phyloP scores from a whole-genome alignment of 257 asterid genomes.

The Solanum sejunctum region DNA sequence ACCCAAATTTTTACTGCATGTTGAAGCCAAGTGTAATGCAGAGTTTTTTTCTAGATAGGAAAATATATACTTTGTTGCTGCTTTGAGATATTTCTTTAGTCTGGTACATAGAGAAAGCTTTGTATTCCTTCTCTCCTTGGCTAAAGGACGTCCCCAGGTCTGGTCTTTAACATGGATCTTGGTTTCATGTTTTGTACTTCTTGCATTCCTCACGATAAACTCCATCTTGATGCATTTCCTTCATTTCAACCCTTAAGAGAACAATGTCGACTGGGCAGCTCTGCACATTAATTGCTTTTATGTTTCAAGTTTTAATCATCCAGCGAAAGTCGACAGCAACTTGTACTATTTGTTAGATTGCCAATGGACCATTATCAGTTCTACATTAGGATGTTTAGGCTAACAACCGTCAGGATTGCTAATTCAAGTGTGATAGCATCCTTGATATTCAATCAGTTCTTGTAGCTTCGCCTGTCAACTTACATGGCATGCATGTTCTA shows the following conservation, averaged over 20 bases:
- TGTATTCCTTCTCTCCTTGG: neutral
- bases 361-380: neutral
- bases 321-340: neutral
- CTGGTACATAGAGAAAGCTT: neutral
- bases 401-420: neutral
- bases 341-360: neutral
- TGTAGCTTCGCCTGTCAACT: neutral
- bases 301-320: neutral
- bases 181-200: neutral
- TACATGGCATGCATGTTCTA: neutral
- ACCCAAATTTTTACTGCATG: neutral
- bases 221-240: neutral
- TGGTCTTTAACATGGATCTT: neutral
- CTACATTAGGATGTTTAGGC: neutral
- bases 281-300: neutral
- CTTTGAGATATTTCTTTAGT: neutral
- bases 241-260: neutral
- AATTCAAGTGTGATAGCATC: neutral
- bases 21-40: neutral
- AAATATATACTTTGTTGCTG: neutral
- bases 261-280: neutral
- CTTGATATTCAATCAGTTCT: neutral
- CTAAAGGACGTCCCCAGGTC: neutral
- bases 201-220: neutral
- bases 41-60: neutral